Conservation (phyloP, 495 filamentous ascomycete species). For the Penicillium macrosclerotiorum region DNA sequence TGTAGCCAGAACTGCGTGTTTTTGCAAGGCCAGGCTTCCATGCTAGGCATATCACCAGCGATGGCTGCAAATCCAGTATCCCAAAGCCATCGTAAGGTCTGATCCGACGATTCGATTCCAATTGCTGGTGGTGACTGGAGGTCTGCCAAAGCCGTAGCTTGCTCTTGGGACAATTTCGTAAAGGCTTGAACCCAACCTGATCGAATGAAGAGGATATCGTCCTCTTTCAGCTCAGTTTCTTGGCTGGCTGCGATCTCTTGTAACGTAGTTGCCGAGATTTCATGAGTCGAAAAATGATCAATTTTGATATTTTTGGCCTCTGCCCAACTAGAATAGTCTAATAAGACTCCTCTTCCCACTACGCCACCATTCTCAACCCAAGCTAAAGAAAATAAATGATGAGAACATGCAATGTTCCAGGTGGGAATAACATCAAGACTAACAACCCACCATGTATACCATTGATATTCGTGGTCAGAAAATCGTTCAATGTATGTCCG, state of each 20-base stretch:
- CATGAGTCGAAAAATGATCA: conserved; percentile 33
- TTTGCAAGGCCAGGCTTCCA: conserved; percentile 38
- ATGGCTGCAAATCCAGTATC: conserved; percentile 51
- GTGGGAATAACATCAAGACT: no score
- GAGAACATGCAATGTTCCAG: no score
- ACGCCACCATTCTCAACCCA: conserved; percentile 50
- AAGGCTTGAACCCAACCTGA: conserved; percentile 49
- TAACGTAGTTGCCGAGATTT: conserved; percentile 41
- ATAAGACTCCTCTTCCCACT: conserved; percentile 54
- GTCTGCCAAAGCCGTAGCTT: conserved; percentile 28
- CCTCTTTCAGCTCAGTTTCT: conserved; percentile 36
- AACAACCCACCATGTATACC: no score
- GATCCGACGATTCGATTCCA: conserved; percentile 45
- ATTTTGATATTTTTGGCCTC: conserved; percentile 32
- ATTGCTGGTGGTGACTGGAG: conserved; percentile 30
- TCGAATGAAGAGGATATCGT: conserved; percentile 57
- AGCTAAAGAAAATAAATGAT: no score
- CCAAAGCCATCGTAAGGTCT: conserved; percentile 50
- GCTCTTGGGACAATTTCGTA: conserved; percentile 25
- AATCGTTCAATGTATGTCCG: background rate
- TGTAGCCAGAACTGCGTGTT: conserved; percentile 19
- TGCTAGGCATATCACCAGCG: conserved; percentile 46
- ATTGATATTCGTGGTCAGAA: conserved; percentile 5
- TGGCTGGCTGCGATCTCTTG: conserved; percentile 36
- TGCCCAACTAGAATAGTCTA: conserved; percentile 56